Conservation (phyloP, 2,329 filamentous ascomycete species). For the Geoglossum cookeanum region DNA sequence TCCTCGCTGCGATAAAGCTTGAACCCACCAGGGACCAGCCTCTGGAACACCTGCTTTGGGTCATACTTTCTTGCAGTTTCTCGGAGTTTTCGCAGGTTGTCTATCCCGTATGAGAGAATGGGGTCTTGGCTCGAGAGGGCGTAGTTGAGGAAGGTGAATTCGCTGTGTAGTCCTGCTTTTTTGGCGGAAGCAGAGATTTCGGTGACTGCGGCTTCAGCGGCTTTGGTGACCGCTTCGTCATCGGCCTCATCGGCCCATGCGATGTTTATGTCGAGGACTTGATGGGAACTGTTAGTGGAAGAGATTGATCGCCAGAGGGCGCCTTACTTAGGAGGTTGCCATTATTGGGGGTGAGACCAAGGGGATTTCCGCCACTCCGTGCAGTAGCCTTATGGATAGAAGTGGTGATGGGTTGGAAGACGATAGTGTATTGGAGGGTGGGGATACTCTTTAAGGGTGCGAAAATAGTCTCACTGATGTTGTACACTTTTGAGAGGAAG, state of each 20-base stretch:
- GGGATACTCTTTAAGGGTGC: slow-evolving; percentile 9
- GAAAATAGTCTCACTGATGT: slow-evolving; percentile 13
- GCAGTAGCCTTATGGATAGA: slow-evolving; percentile 15
- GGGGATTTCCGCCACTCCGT: slow-evolving; percentile 18
- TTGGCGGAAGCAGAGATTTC: slow-evolving; percentile 16
- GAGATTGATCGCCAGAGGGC: not conserved
- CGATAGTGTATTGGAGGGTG: slow-evolving; percentile 13
- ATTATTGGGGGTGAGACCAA: slow-evolving; percentile 15
- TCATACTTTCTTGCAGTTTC: slow-evolving; percentile 22
- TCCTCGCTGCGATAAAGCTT: slow-evolving; percentile 16
- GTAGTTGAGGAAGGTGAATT: slow-evolving; percentile 30
- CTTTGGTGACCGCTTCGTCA: slow-evolving; percentile 15
- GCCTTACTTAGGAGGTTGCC: slow-evolving; percentile 10
- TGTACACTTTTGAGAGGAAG: slow-evolving; percentile 13
- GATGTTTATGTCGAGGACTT: slow-evolving; percentile 15
- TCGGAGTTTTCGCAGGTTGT: slow-evolving; percentile 18
- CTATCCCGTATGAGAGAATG: slow-evolving; percentile 23
- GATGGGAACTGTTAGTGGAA: not conserved
- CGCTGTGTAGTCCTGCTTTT: slow-evolving; percentile 13
- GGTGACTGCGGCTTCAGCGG: slow-evolving; percentile 14
- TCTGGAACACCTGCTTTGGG: slow-evolving; percentile 22
- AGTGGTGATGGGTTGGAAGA: slow-evolving; percentile 18
- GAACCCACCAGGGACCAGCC: slow-evolving; percentile 24
- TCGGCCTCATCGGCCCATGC: slow-evolving; percentile 18
- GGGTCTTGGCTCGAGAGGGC: slow-evolving; percentile 25